Percentiles rank a stretch among this genome's conserved stretches.
These are phyloP conservation scores for Verticillium dahliae DNA, from an alignment of 2,329 filamentous ascomycete genomes.

Conservation along the genomic window DNA sequence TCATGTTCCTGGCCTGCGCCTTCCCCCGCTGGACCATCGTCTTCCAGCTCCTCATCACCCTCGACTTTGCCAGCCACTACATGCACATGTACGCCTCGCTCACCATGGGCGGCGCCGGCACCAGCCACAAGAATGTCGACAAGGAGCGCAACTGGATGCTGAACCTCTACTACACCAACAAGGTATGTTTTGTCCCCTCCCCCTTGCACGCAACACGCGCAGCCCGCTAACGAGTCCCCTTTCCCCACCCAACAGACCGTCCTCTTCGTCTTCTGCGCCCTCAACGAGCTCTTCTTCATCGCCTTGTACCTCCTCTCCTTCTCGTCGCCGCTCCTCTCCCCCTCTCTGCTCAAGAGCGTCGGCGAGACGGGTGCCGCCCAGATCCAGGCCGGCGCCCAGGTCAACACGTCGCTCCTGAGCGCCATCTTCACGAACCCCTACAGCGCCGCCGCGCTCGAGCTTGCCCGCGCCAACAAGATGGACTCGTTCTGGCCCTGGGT, in stretches of 20 bases:
- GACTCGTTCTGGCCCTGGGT: constrained; percentile 63
- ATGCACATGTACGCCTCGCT: constrained; percentile 98
- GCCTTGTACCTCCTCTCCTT: constrained; percentile 96
- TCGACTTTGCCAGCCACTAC: constrained; percentile 95
- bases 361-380: constrained; percentile 43
- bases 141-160: constrained; percentile 81
- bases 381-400: constrained; percentile 61
- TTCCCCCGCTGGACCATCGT: constrained; percentile 91
- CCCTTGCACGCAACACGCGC: not conserved
- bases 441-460: constrained; percentile 85
- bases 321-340: constrained; percentile 81
- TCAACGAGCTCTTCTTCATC: constrained; percentile 98
- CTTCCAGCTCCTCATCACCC: constrained; percentile 86
- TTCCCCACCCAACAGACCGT: constrained; percentile 56
- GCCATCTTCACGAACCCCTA: constrained; percentile 83
- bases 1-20: constrained; percentile 90
- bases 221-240: not conserved
- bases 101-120: constrained; percentile 74
- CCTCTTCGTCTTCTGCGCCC: constrained; percentile 79
- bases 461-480: constrained; percentile 92
- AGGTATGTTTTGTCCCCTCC: constrained; percentile 44
- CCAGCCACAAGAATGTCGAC: constrained; percentile 90
- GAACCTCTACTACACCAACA: constrained; percentile 96
- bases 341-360: constrained; percentile 65
- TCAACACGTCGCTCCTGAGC: constrained; percentile 61